Percentiles rank a stretch among this genome's conserved stretches.
Conservation (phyloP, 129 eudicot genomes). For the Dittrichia graveolens region DNA sequence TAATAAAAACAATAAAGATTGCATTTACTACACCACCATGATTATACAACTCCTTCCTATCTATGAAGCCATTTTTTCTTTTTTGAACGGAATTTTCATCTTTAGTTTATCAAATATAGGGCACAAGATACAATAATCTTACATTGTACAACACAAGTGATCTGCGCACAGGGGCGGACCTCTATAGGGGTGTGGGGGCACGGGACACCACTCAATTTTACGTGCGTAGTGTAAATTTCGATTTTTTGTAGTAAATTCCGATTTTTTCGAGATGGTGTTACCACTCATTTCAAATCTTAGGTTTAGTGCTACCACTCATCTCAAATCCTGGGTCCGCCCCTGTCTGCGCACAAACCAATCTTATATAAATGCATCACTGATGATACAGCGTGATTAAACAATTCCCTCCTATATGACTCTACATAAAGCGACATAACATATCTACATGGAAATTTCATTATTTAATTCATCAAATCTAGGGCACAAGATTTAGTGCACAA, state of each 20-base stretch:
- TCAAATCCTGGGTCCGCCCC: no score
- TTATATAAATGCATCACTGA: no score
- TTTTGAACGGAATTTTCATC: no score
- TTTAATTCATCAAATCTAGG: slow-evolving; percentile 9
- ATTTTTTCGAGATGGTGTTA: no score
- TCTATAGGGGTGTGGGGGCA: no score
- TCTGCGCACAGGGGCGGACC: neutral
- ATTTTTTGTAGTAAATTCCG: no score
- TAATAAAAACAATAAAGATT: neutral
- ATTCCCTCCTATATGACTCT: neutral
- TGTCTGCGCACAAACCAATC: neutral
- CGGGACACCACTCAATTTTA: no score
- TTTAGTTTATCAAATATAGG: neutral
- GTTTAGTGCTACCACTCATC: no score
- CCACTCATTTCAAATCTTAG: no score
- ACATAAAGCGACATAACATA: neutral
- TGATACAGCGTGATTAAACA: no score
- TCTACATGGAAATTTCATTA: neutral
- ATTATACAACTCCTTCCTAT: neutral
- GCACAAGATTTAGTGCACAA: neutral
- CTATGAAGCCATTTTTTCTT: neutral
- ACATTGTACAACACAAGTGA: neutral
- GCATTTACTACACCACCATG: no score
- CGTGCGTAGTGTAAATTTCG: no score
- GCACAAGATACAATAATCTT: neutral